Percentiles rank a stretch among this genome's conserved stretches.
Conservation (phyloP, 73 alveolate species). For the Tetrahymena malaccensis region DNA sequence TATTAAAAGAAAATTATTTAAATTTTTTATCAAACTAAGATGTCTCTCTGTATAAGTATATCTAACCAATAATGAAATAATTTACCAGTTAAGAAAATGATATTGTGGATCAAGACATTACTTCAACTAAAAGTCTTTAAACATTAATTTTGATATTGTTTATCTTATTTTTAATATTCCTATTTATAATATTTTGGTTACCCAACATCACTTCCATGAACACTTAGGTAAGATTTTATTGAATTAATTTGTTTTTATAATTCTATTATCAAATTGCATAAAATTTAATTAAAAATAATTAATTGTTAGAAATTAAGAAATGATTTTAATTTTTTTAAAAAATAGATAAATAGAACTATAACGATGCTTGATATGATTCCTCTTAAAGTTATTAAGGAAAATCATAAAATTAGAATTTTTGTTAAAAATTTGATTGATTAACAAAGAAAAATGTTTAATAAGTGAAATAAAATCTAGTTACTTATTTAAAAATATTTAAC, state of each 20-base stretch:
- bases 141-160: background rate
- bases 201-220: background rate
- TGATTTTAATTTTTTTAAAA: no score
- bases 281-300: no score
- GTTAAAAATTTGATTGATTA: background rate
- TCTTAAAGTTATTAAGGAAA: constrained; percentile 1
- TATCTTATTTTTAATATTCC: background rate
- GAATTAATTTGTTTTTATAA: no score
- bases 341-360: constrained; percentile 26
- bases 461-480: background rate
- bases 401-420: background rate
- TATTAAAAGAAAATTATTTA: background rate
- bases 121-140: background rate
- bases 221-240: background rate
- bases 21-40: background rate
- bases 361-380: constrained; percentile 35
- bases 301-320: background rate
- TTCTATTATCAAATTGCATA: no score
- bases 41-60: background rate
- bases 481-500: no score
- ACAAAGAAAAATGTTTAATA: background rate
- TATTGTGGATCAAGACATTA: background rate
- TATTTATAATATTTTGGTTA: background rate
- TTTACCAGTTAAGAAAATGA: background rate
- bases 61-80: background rate